Base-by-base conservation (phyloP, 2,329 filamentous ascomycete species). In the Diaporthe aspalathi region DNA sequence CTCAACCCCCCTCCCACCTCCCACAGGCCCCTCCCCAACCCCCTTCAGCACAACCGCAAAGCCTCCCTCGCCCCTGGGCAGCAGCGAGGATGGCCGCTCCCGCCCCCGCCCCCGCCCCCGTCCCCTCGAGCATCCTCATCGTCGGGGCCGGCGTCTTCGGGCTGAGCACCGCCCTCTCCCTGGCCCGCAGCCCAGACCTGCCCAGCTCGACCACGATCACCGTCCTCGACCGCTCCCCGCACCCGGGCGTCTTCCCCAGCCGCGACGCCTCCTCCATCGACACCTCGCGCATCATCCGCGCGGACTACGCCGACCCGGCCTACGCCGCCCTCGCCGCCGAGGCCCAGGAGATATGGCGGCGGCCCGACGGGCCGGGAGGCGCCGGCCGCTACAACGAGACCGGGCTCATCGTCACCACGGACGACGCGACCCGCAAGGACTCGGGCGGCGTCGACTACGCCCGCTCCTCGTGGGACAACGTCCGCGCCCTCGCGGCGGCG, bases 291-390 rank as follows among this genome's bases (percentile, higher is more conserved):
- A 90, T 92, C 75, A 85, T 92, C 74, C 86, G 90, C 70, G 83
- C 89, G 65, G 95, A 98, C 85, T 98, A 98, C 78, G 91, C 93
- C 6, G 91, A 95, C 78, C 83, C 89, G 0, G 88, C 91, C 27
- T 98, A 98, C 81, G 89, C 94, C 7, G 83, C 85, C 20, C 89
- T 98, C 56, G 94, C 92, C 24, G 86, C 89, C 22, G 84, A 89
- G 45, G 94, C 94, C 1, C 92, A 93, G 77, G 81, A 85, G 22
- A 84, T 87, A 78, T 96, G 90, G 93, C 89, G 92, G 76, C 88
- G 87, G 79, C 81, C 85, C 6, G 75, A 79, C 47, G 84, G 88
- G 27, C 83, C 91, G 63, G 92, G 90, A 68, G 88, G 86, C 14
- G 83, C 90, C 45, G 90, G 90, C 27, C 86, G 92, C 38, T 96